A percentile compares a stretch with the other conserved stretches of the same genome.
Conservation (phyloP, 1,139 yeast genomes). For the Kluyveromyces sp. region DNA sequence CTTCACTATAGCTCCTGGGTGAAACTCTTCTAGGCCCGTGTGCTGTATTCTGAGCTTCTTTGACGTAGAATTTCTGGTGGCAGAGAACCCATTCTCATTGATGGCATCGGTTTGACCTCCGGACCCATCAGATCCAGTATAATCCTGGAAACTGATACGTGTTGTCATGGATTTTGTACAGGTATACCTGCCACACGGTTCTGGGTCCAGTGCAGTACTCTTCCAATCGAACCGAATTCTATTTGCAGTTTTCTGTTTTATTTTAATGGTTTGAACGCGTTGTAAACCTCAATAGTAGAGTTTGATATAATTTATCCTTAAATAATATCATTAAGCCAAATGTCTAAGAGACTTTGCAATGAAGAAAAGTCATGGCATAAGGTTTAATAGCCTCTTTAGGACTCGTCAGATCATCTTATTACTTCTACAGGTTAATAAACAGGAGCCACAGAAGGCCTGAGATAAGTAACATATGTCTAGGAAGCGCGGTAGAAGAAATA, state of each 20-base stretch:
- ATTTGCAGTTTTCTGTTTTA: too few relatives aligned
- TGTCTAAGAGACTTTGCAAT: too few relatives aligned
- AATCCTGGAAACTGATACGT: background rate
- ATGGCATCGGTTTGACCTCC: background rate
- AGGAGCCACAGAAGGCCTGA: background rate
- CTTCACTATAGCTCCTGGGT: conserved; percentile 61
- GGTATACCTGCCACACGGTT: background rate
- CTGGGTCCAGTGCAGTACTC: background rate
- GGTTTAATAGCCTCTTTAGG: too few relatives aligned
- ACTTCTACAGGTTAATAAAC: too few relatives aligned
- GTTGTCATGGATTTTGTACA: background rate
- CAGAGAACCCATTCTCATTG: background rate
- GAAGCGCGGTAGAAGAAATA: conserved; percentile 10
- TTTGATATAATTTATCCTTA: too few relatives aligned
- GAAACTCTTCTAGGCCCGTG: conserved; percentile 17
- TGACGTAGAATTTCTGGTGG: conserved; percentile 7
- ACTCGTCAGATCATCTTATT: too few relatives aligned
- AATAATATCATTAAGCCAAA: too few relatives aligned
- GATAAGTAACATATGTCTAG: background rate
- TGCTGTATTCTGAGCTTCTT: conserved; percentile 17
- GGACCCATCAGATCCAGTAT: background rate
- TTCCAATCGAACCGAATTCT: background rate
- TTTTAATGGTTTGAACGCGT: background rate
- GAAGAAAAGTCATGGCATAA: too few relatives aligned
- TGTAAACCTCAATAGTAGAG: background rate